Base-by-base conservation (phyloP, 495 filamentous ascomycete genomes). In the Echria macrotheca region DNA sequence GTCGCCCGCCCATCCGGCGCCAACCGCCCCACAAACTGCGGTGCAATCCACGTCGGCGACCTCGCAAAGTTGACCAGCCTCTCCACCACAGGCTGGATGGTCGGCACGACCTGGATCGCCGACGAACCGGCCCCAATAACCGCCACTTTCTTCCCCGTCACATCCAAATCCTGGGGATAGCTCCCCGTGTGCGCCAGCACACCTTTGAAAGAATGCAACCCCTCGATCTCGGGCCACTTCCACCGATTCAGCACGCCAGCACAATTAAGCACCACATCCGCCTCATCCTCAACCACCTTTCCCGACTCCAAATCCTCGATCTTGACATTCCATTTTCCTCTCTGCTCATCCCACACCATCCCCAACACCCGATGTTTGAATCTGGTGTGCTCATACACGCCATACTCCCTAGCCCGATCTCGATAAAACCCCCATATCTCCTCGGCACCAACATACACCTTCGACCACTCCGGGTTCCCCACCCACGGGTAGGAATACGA, bases 1-100 rank as follows among this genome's bases (percentile, higher is more conserved):
- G 46, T 39, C 1, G 2, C 14, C 10, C 35, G 14, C 4, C 46
- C 64, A 55, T 25, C 56, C 52, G 17, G 50, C 19, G 18, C 39
- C 5, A 29, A 29, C n/a, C 24, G 50, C 17, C 47, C 69, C 39
- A 70, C 72, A 4, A 71, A 66, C 24, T 73, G 70, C 11, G 77
- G 32, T 5, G 42, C 74, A 14, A 85, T 66, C 81, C 80, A 85
- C n/a, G 75, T 76, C 3, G 73, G 71, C 22, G 69, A 70, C 5
- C 81, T 73, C 7, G 75, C 75, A 31, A 78, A 84, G 52, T 46
- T 64, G 54, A 26, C 43, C 45, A 31, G 54, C 47, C 35, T 58
- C 49, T 63, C 58, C 35, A 71, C 3, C 43, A 71, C 53, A 35
- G 74, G 75, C 19, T 76, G 74, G 28, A 81, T 66, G 0, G 60